Evolutionary conservation across 306 rosid genomes (phyloP).

Genomic region (Argentina anserina): DNA sequence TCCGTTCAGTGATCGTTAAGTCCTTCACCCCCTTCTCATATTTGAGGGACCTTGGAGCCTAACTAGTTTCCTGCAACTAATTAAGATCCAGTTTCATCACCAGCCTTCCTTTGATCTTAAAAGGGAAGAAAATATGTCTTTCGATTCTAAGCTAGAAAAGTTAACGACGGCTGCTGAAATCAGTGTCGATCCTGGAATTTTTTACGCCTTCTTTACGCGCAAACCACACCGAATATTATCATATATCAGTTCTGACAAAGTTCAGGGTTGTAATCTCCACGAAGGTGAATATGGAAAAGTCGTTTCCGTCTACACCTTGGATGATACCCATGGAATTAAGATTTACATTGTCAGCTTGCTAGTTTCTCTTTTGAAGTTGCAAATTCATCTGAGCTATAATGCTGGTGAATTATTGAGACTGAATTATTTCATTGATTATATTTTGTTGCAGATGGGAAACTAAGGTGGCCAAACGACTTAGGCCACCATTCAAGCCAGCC

Average conservation of each 20-base stretch:
- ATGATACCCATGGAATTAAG: constrained; percentile 11
- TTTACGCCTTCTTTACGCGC: not conserved
- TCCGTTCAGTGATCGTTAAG: not conserved
- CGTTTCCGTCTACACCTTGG: constrained; percentile 14
- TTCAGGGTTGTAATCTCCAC: constrained; percentile 4
- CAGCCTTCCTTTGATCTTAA: not conserved
- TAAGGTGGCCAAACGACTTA: constrained; percentile 26
- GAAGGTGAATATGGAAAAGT: constrained; percentile 22
- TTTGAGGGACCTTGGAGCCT: not conserved
- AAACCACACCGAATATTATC: constrained; percentile 14
- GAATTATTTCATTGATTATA: not conserved
- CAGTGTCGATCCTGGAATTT: not conserved
- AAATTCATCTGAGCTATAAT: not conserved
- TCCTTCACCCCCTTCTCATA: not conserved
- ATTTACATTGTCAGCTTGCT: not conserved
- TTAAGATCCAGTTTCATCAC: not conserved
- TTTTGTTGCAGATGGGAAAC: constrained; percentile 31
- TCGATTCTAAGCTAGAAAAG: not conserved
- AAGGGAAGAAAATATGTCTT: not conserved
- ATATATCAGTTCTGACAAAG: not conserved
- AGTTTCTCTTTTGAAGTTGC: not conserved
- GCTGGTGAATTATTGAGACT: not conserved
- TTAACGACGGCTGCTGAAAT: constrained; percentile 10
- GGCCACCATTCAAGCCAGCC: not conserved
- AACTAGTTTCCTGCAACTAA: not conserved